These are phyloP conservation scores for Lobosporangium transversale DNA, from an alignment of 192 early-diverging fungal genomes.

Conservation along the genomic window DNA sequence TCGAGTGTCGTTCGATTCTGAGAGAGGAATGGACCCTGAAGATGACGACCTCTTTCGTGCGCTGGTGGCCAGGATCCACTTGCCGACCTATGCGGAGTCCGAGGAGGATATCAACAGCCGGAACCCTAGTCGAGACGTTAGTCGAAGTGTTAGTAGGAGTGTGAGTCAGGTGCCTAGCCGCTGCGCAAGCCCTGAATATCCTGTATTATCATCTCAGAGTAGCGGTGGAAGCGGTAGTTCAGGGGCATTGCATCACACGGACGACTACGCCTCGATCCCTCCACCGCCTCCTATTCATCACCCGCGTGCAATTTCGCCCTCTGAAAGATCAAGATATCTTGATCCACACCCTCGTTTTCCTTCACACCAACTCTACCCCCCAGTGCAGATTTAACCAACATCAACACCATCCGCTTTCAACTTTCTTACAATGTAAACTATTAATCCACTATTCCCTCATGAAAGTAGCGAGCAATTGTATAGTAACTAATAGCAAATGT, in stretches of 20 bases:
- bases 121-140: slow-evolving; percentile 6
- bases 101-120: slow-evolving; percentile 32
- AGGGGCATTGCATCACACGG: too few species aligned
- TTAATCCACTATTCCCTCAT: too few species aligned
- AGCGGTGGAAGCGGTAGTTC: not conserved
- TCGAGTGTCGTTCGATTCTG: slow-evolving; percentile 23
- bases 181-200: slow-evolving; percentile 4
- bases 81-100: slow-evolving; percentile 49
- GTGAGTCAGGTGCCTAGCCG: slow-evolving; percentile 13
- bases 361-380: not conserved
- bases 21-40: slow-evolving; percentile 8
- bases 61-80: slow-evolving; percentile 17
- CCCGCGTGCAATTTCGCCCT: not conserved
- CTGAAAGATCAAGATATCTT: not conserved
- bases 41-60: slow-evolving; percentile 33
- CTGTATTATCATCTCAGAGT: not conserved
- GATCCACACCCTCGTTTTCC: not conserved
- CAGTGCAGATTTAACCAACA: slow-evolving; percentile 2
- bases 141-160: slow-evolving; percentile 7
- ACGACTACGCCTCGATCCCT: not conserved
- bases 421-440: too few species aligned
- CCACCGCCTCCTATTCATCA: not conserved
- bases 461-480: too few species aligned
- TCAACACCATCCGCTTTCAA: too few species aligned
- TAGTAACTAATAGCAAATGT: too few species aligned